phyloP scores from a whole-genome alignment of 345 rosid species.

The Turritis glabra region DNA sequence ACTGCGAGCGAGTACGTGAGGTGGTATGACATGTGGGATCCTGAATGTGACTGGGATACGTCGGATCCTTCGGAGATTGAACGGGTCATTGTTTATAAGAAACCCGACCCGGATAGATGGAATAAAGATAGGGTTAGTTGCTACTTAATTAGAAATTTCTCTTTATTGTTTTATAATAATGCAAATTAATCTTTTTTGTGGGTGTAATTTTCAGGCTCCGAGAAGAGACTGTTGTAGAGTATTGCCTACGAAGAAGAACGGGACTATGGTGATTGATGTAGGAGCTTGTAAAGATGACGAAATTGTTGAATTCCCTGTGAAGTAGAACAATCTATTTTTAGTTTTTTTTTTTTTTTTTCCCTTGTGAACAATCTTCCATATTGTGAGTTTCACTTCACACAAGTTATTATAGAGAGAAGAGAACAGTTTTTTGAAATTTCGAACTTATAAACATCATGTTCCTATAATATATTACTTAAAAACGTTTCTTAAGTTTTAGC shows the following conservation, averaged over 20 bases:
- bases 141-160: not conserved
- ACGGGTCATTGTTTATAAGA: conserved; percentile 47
- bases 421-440: not conserved
- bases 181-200: not conserved
- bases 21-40: conserved; percentile 17
- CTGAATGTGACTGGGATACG: conserved; percentile 50
- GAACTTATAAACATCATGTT: no score
- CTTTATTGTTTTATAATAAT: not conserved
- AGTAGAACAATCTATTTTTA: not conserved
- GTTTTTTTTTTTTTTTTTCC: not conserved
- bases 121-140: conserved; percentile 36
- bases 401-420: not conserved
- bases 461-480: no score
- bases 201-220: conserved; percentile 44
- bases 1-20: conserved; percentile 52
- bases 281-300: conserved; percentile 55
- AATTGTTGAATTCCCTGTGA: conserved; percentile 35
- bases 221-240: conserved; percentile 63
- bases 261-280: conserved; percentile 46
- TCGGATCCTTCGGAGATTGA: conserved; percentile 41
- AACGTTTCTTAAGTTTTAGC: no score
- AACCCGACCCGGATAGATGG: conserved; percentile 53
- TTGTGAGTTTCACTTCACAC: not conserved
- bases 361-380: not conserved
- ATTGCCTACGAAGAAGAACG: conserved; percentile 37